A percentile compares a stretch with the other conserved stretches of the same genome.
Evolutionary conservation across 2,329 filamentous ascomycete species (phyloP).

Genomic region (Davidsoniella virescens): DNA sequence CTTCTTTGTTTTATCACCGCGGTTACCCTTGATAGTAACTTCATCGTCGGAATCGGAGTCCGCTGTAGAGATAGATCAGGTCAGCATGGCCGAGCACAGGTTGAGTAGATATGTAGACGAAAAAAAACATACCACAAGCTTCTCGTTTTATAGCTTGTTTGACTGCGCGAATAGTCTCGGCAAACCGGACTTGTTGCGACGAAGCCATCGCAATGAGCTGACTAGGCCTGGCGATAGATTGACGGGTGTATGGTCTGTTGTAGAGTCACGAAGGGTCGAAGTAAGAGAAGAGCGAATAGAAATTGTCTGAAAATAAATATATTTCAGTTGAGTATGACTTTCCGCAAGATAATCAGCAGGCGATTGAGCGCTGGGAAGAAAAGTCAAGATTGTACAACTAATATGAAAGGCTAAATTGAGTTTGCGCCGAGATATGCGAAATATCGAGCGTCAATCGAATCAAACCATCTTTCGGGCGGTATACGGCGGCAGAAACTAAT

Average conservation of each 20-base stretch:
- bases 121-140: slow-evolving; percentile 38
- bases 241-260: background rate
- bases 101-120: background rate
- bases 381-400: background rate
- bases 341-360: background rate
- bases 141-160: slow-evolving; percentile 51
- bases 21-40: slow-evolving; percentile 53
- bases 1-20: slow-evolving; percentile 66
- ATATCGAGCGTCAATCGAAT: background rate
- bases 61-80: slow-evolving; percentile 21
- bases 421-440: background rate
- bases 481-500: slow-evolving; percentile 4
- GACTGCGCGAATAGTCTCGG: slow-evolving; percentile 51
- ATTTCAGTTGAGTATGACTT: background rate
- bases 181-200: slow-evolving; percentile 43
- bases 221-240: background rate
- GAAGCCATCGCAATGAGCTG: slow-evolving; percentile 21
- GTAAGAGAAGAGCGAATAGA: background rate
- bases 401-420: background rate
- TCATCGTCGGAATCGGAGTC: slow-evolving; percentile 65
- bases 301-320: background rate
- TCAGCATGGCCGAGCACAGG: background rate
- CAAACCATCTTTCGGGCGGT: slow-evolving; percentile 6
- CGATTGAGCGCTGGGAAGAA: background rate
- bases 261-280: background rate